Percentiles rank a stretch among this genome's conserved stretches.
phyloP scores from a whole-genome alignment of 345 rosid genomes.

The Lepidium didymum region DNA sequence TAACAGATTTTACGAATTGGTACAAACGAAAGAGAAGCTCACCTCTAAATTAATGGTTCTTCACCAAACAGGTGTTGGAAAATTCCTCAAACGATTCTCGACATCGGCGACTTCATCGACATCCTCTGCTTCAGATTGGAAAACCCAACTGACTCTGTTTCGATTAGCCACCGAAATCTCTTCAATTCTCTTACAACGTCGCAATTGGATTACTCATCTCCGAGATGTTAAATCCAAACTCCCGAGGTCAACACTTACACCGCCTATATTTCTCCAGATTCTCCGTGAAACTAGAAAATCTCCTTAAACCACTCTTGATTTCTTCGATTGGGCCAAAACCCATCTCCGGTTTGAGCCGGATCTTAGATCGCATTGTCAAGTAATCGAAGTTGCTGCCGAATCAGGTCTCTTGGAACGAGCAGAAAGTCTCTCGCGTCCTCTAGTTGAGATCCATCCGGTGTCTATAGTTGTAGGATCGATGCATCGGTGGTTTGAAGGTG shows the following conservation, averaged over 20 bases:
- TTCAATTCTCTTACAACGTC: conserved; percentile 50
- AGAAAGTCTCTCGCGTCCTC: conserved; percentile 32
- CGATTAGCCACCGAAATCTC: conserved; percentile 46
- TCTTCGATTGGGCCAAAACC: conserved; percentile 51
- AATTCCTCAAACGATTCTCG: conserved; percentile 29
- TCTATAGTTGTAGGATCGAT: conserved; percentile 33
- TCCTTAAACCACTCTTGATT: conserved; percentile 40
- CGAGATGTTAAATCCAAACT: conserved; percentile 26
- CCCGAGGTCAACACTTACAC: conserved; percentile 41
- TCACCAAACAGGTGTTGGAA: not conserved
- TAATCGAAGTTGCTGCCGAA: conserved; percentile 27
- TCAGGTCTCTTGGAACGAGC: conserved; percentile 32
- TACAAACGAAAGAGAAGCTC: not conserved
- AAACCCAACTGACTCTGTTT: conserved; percentile 35
- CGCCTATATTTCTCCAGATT: conserved; percentile 45
- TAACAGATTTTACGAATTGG: not conserved
- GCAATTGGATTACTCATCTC: conserved; percentile 40
- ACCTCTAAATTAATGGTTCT: conserved; percentile 7
- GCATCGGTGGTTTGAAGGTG: conserved; percentile 41
- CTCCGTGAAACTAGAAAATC: conserved; percentile 38
- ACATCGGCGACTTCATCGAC: conserved; percentile 25
- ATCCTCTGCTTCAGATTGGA: conserved; percentile 38
- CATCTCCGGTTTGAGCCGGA: conserved; percentile 48
- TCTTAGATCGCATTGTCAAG: conserved; percentile 43
- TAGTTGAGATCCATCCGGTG: conserved; percentile 33